Conservation (phyloP, 352 stramenopile species). For the Globisporangium apiculatum region DNA sequence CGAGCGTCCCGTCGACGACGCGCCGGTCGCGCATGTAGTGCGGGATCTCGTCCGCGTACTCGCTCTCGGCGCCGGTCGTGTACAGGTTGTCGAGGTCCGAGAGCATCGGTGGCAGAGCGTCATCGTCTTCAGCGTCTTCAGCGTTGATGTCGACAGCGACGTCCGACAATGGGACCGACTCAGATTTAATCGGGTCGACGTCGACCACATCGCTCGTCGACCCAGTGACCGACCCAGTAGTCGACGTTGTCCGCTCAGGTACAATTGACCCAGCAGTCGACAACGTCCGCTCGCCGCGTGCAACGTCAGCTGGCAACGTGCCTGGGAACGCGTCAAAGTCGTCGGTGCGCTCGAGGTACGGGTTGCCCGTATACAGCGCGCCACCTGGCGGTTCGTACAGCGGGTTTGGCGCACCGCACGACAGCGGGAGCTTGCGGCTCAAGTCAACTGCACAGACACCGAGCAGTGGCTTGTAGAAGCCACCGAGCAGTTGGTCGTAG, state of each 20-base stretch:
- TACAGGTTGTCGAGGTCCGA: slow-evolving; percentile 6
- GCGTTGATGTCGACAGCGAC: background rate
- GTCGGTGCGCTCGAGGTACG: slow-evolving; percentile 52
- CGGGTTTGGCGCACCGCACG: slow-evolving; percentile 55
- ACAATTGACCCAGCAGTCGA: background rate
- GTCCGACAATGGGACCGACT: slow-evolving; percentile 3
- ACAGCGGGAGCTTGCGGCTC: slow-evolving; percentile 60
- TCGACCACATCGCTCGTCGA: background rate
- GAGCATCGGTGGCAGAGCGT: slow-evolving; percentile 6
- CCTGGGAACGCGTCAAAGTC: slow-evolving; percentile 58
- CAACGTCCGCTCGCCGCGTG: background rate
- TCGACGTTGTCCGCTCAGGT: slow-evolving; percentile 1
- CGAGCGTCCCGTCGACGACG: slow-evolving; percentile 40
- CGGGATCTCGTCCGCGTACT: slow-evolving; percentile 61
- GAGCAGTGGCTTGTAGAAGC: slow-evolving; percentile 77
- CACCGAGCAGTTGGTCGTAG: slow-evolving; percentile 78
- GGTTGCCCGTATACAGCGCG: slow-evolving; percentile 35
- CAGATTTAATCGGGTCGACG: background rate
- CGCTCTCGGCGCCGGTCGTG: slow-evolving; percentile 20
- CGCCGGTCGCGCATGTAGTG: slow-evolving; percentile 63
- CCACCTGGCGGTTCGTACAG: slow-evolving; percentile 38
- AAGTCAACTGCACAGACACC: slow-evolving; percentile 73
- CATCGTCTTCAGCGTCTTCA: slow-evolving; percentile 9
- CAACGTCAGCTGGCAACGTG: slow-evolving; percentile 19
- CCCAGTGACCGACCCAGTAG: too few relatives aligned